Evolutionary conservation across 1,284 basidiomycete species (phyloP).

Genomic region (Leccinum fallax): DNA sequence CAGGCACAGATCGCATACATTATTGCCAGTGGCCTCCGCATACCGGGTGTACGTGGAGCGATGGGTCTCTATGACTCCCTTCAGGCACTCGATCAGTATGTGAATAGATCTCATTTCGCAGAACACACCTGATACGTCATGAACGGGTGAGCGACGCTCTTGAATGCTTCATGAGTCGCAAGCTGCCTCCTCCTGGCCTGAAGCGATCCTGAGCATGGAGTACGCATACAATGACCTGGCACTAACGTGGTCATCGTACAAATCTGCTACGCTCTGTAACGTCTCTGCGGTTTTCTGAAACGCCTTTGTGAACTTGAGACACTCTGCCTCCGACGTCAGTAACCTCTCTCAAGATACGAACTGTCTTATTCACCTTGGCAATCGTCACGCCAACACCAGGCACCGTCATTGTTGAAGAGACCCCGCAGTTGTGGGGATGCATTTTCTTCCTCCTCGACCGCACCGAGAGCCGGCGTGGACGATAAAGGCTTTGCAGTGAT

Average conservation of each 20-base stretch:
- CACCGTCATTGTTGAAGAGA: constrained; percentile 69
- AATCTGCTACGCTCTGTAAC: constrained; percentile 72
- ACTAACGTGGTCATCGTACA: constrained; percentile 78
- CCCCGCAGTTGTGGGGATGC: constrained; percentile 41
- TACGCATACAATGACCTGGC: neutral
- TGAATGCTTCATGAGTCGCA: constrained; percentile 73
- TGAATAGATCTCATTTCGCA: neutral
- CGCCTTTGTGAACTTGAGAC: constrained; percentile 74
- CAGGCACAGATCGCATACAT: constrained; percentile 31
- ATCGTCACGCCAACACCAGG: constrained; percentile 85
- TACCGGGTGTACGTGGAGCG: constrained; percentile 66
- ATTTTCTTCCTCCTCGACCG: constrained; percentile 51
- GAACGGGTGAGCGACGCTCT: constrained; percentile 72
- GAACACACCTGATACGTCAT: constrained; percentile 62
- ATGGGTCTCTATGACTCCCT: constrained; percentile 76
- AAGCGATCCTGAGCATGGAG: constrained; percentile 11
- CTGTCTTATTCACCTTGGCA: constrained; percentile 42
- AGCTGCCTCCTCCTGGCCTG: constrained; percentile 74
- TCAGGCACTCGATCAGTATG: constrained; percentile 3
- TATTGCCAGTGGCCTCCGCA: constrained; percentile 49
- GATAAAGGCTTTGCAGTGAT: constrained; percentile 67
- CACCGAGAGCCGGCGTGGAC: constrained; percentile 47
- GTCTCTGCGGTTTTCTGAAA: constrained; percentile 78
- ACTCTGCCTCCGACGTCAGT: constrained; percentile 46
- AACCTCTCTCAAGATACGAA: neutral